Percentiles rank a stretch among this genome's conserved stretches.
Conservation (phyloP, 176 grass and related monocot genomes). For the Dactylis glomerata region DNA sequence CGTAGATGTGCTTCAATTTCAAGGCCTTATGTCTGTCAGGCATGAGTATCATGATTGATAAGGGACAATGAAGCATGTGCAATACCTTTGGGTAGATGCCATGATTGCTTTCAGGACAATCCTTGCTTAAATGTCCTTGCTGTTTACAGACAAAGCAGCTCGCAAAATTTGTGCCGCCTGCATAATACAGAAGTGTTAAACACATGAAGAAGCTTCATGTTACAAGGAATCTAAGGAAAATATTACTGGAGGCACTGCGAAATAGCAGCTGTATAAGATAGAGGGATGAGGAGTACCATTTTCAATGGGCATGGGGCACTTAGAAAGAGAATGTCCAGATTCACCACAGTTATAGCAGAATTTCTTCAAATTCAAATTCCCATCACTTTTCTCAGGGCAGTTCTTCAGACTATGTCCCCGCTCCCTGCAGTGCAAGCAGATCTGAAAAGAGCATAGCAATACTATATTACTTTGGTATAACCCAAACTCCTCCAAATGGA, state of each 20-base stretch:
- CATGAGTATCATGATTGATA: background rate
- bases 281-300: constrained; percentile 50
- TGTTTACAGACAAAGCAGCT: constrained; percentile 92
- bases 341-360: constrained; percentile 94
- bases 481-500: background rate
- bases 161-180: constrained; percentile 85
- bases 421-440: constrained; percentile 85
- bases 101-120: constrained; percentile 80
- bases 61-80: background rate
- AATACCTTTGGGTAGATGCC: constrained; percentile 97
- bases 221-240: background rate
- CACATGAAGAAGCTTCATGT: constrained; percentile 1
- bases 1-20: background rate
- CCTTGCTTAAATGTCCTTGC: constrained; percentile 78
- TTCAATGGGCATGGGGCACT: constrained; percentile 68
- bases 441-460: constrained; percentile 39
- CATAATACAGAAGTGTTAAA: constrained; percentile 12
- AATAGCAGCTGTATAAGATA: background rate
- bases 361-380: constrained; percentile 47
- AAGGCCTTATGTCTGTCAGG: background rate
- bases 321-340: constrained; percentile 76
- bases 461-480: background rate
- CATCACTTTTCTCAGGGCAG: constrained; percentile 71
- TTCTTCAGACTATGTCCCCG: constrained; percentile 87
- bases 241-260: background rate